Evolutionary conservation across 352 stramenopile species (phyloP).

Genomic region (Phytophthora aleatoria): DNA sequence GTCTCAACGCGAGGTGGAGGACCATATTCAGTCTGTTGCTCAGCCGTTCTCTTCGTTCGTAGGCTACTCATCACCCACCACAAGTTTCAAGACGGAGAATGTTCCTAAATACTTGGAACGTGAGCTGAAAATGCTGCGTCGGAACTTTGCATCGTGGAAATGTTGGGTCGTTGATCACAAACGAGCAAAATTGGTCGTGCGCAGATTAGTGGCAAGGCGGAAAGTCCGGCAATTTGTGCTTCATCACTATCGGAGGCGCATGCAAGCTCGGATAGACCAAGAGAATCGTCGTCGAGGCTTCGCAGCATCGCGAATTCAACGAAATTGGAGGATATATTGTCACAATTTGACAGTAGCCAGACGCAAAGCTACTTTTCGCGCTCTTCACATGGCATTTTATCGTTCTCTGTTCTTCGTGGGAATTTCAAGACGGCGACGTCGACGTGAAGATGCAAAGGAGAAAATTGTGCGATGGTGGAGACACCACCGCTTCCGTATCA

Average conservation of each 20-base stretch:
- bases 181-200: slow-evolving; percentile 32
- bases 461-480: slow-evolving; percentile 56
- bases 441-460: slow-evolving; percentile 37
- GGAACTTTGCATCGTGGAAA: slow-evolving; percentile 55
- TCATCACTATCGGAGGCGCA: slow-evolving; percentile 10
- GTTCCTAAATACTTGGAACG: slow-evolving; percentile 51
- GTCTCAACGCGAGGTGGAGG: slow-evolving; percentile 35
- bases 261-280: slow-evolving; percentile 15
- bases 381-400: slow-evolving; percentile 48
- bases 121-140: slow-evolving; percentile 72
- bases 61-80: slow-evolving; percentile 10
- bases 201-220: slow-evolving; percentile 24
- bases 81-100: neutral
- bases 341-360: neutral
- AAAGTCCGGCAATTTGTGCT: slow-evolving; percentile 38
- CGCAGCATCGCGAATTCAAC: slow-evolving; percentile 35
- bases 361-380: slow-evolving; percentile 36
- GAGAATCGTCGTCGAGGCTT: slow-evolving; percentile 4
- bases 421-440: slow-evolving; percentile 24
- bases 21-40: slow-evolving; percentile 20
- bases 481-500: slow-evolving; percentile 14
- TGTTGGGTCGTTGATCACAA: slow-evolving; percentile 24
- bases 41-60: slow-evolving; percentile 16
- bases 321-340: slow-evolving; percentile 26
- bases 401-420: slow-evolving; percentile 48